Evolutionary conservation across 495 filamentous ascomycete genomes (phyloP).

Genomic region (Aspergillus incahuasiensis): DNA sequence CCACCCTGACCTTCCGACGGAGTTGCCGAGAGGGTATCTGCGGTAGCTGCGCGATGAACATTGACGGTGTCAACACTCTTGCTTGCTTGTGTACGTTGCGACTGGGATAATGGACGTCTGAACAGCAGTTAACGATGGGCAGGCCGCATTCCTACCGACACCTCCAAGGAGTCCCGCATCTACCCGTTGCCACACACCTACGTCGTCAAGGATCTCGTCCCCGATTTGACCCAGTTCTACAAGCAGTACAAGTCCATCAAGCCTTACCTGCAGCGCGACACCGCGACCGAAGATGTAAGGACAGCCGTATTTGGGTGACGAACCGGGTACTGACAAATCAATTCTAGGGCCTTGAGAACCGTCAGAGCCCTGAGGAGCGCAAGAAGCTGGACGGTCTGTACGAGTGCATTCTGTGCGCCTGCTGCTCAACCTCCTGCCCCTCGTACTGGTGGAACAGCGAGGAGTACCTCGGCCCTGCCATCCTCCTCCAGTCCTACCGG

Average conservation of each 20-base stretch:
- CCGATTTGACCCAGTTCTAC: constrained; percentile 97
- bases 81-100: constrained; percentile 85
- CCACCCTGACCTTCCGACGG: constrained; percentile 90
- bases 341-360: constrained; percentile 74
- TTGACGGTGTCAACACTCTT: constrained; percentile 93
- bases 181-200: constrained; percentile 98
- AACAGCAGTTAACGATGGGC: constrained; percentile 9
- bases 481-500: constrained; percentile 93
- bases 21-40: constrained; percentile 98
- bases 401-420: constrained; percentile 99
- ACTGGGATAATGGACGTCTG: neutral
- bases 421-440: constrained; percentile 96
- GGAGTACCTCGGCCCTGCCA: constrained; percentile 95
- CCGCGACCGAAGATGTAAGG: constrained; percentile 69
- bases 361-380: constrained; percentile 82
- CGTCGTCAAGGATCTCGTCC: constrained; percentile 97
- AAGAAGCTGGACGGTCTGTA: constrained; percentile 97
- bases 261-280: constrained; percentile 90
- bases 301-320: neutral
- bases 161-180: constrained; percentile 78
- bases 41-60: constrained; percentile 98
- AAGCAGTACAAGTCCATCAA: constrained; percentile 99
- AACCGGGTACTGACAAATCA: constrained; percentile 7
- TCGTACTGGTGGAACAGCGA: constrained; percentile 99
- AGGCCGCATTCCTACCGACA: constrained; percentile 93